phyloP scores from a whole-genome alignment of 345 rosid genomes.

The Populus pruinosa region DNA sequence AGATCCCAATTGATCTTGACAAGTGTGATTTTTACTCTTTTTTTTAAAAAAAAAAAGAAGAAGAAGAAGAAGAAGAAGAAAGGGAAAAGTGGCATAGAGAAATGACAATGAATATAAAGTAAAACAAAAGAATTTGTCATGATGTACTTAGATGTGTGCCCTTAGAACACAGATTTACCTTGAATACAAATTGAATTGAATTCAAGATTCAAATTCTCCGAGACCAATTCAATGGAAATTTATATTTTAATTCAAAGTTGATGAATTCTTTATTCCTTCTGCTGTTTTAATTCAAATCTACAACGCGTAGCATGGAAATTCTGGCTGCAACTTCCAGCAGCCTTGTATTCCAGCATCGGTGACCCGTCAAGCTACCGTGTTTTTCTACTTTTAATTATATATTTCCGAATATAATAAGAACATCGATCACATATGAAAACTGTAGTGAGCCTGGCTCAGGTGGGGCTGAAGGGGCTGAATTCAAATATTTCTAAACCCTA shows the following conservation, averaged over 20 bases:
- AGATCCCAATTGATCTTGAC: too few relatives aligned
- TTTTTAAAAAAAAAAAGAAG: too few relatives aligned
- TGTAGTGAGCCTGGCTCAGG: too few relatives aligned
- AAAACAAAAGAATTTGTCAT: too few relatives aligned
- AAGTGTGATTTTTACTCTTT: too few relatives aligned
- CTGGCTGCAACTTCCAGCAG: neutral
- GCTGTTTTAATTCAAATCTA: neutral
- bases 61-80: too few relatives aligned
- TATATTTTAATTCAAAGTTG: neutral
- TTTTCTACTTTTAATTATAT: neutral
- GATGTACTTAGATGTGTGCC: too few relatives aligned
- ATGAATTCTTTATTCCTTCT: neutral
- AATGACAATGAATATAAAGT: too few relatives aligned
- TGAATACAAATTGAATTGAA: neutral
- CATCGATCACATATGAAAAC: neutral
- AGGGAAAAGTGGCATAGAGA: too few relatives aligned
- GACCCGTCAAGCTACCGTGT: conserved; percentile 4
- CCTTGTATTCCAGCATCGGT: neutral
- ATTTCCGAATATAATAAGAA: neutral
- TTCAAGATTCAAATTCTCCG: neutral
- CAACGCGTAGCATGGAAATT: conserved; percentile 13
- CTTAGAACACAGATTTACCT: neutral
- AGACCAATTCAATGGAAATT: conserved; percentile 1
- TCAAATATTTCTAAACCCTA: too few relatives aligned
- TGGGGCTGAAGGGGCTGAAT: neutral